A percentile compares a stretch with the other conserved stretches of the same genome.
Evolutionary conservation across 257 asterid genomes (phyloP).

Genomic region (Paraleonurus japonicus): DNA sequence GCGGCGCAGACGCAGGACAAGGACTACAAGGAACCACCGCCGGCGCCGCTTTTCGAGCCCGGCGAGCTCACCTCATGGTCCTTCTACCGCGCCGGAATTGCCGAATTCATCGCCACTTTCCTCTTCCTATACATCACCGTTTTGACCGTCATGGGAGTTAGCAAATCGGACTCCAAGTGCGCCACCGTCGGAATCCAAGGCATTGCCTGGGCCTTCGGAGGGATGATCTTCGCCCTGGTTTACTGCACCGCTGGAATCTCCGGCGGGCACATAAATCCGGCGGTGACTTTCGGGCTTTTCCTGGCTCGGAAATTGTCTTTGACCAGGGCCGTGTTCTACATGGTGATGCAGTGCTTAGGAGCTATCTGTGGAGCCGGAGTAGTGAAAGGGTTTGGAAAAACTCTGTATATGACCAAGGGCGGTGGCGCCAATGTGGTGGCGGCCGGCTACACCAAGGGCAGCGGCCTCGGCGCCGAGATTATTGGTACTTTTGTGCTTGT

Average conservation of each 20-base stretch:
- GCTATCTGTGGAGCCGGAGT: slow-evolving; percentile 50
- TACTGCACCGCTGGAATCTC: slow-evolving; percentile 56
- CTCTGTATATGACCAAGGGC: slow-evolving; percentile 35
- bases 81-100: slow-evolving; percentile 47
- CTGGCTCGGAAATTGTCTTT: slow-evolving; percentile 41
- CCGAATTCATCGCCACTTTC: slow-evolving; percentile 46
- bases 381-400: slow-evolving; percentile 40
- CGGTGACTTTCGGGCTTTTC: slow-evolving; percentile 45
- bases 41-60: slow-evolving; percentile 39
- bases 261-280: slow-evolving; percentile 50
- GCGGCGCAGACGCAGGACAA: slow-evolving; percentile 52
- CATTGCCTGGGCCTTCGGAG: slow-evolving; percentile 57
- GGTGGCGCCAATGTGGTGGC: slow-evolving; percentile 48
- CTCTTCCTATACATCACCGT: slow-evolving; percentile 41
- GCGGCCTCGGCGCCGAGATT: slow-evolving; percentile 48
- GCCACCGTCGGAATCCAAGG: slow-evolving; percentile 50
- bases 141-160: slow-evolving; percentile 46
- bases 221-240: slow-evolving; percentile 53
- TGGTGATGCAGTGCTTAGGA: slow-evolving; percentile 43
- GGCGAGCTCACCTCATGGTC: slow-evolving; percentile 48
- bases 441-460: slow-evolving; percentile 42
- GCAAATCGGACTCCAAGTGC: slow-evolving; percentile 40
- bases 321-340: slow-evolving; percentile 41
- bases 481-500: slow-evolving; percentile 42
- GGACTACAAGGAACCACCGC: slow-evolving; percentile 51